phyloP scores from a whole-genome alignment of 495 filamentous ascomycete species.

The Gamarada debralockiae region DNA sequence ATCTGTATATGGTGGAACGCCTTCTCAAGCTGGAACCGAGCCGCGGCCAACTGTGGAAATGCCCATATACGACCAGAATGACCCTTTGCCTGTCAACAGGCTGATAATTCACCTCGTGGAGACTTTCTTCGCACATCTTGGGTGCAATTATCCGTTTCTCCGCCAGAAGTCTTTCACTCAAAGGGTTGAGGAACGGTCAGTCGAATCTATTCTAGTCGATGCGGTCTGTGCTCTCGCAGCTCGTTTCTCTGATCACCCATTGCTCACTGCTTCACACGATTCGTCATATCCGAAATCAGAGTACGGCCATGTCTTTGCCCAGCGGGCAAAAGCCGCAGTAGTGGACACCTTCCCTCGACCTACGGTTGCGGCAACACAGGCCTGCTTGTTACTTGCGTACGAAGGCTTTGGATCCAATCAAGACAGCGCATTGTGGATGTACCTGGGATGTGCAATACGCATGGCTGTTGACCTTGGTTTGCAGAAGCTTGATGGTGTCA shows the following conservation, averaged over 20 bases:
- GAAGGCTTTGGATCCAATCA: conserved; percentile 81
- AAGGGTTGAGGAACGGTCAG: conserved; percentile 68
- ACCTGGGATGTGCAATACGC: conserved; percentile 76
- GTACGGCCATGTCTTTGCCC: conserved; percentile 71
- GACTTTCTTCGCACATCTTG: conserved; percentile 73
- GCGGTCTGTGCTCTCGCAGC: conserved; percentile 77
- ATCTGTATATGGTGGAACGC: conserved; percentile 7
- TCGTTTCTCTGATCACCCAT: conserved; percentile 69
- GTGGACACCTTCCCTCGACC: conserved; percentile 77
- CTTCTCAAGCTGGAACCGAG: conserved; percentile 16
- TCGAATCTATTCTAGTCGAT: conserved; percentile 85
- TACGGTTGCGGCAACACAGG: conserved; percentile 73
- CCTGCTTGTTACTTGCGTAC: conserved; percentile 76
- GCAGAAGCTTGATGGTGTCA: conserved; percentile 71
- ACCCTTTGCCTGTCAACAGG: conserved; percentile 60
- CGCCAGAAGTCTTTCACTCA: conserved; percentile 63
- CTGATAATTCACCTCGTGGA: conserved; percentile 72
- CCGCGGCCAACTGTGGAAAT: conserved; percentile 40
- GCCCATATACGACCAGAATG: conserved; percentile 73
- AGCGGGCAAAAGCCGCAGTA: conserved; percentile 67
- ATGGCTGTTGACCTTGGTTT: conserved; percentile 84
- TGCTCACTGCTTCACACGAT: conserved; percentile 41
- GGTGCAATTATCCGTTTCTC: conserved; percentile 80
- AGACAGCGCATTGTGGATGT: conserved; percentile 89
- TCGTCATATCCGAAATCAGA: conserved; percentile 30